Evolutionary conservation across 176 grass and related monocot genomes (phyloP).

Genomic region (Raddia guianensis): DNA sequence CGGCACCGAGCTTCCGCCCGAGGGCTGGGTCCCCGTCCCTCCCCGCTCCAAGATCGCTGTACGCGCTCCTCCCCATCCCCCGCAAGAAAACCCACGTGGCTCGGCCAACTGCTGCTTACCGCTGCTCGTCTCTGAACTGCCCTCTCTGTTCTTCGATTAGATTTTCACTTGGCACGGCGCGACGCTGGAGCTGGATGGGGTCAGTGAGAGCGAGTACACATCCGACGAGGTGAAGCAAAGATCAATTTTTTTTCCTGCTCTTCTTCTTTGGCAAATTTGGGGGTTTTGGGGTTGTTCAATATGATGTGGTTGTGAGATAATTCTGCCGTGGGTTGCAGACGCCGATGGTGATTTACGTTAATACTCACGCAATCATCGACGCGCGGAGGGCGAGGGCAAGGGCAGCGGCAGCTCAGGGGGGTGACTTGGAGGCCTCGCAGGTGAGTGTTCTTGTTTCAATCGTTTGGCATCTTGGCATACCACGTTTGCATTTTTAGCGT

Average conservation of each 20-base stretch:
- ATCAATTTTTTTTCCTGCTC: not conserved
- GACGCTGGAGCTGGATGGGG: conserved; percentile 78
- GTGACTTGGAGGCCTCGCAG: conserved; percentile 58
- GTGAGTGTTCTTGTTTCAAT: conserved; percentile 26
- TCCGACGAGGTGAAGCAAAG: conserved; percentile 70
- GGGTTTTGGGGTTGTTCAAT: not conserved
- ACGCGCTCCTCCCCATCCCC: conserved; percentile 7
- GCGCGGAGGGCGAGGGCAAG: conserved; percentile 64
- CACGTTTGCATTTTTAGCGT: not conserved
- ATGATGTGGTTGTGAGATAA: not conserved
- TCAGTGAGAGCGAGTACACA: conserved; percentile 82
- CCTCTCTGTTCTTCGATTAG: conserved; percentile 28
- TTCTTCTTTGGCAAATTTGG: not conserved
- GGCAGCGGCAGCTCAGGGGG: conserved; percentile 50
- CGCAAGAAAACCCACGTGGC: not conserved
- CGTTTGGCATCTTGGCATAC: not conserved
- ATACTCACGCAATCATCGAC: conserved; percentile 75
- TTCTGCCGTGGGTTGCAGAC: conserved; percentile 49
- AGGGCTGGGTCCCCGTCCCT: conserved; percentile 80
- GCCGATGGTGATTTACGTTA: conserved; percentile 86
- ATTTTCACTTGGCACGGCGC: conserved; percentile 95
- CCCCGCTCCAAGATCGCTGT: conserved; percentile 82
- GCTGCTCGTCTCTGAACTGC: not conserved
- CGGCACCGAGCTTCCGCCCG: conserved; percentile 81
- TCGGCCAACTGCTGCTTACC: not conserved